Percentiles rank a stretch among this genome's conserved stretches.
Conservation (phyloP, 148 eudicot genomes). For the Dysphania ambrosioides region DNA sequence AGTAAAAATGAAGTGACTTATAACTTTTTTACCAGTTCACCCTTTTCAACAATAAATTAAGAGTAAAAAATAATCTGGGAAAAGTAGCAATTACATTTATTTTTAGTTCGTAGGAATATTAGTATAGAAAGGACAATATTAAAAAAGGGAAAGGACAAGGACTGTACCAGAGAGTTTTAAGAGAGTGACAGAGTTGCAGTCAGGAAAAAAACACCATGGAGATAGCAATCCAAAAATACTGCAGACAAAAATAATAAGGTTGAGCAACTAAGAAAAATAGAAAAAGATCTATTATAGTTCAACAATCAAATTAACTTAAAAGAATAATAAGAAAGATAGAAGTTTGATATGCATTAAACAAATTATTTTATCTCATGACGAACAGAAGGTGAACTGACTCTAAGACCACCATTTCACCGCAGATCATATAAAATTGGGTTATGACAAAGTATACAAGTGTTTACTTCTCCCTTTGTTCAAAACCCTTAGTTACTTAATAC, state of each 20-base stretch:
- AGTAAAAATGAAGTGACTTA: neutral
- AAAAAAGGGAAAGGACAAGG: slow-evolving; percentile 7
- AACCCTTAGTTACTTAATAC: too few species aligned
- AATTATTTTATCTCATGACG: too few species aligned
- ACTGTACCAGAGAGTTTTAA: slow-evolving; percentile 72
- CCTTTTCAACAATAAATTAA: neutral
- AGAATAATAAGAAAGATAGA: slow-evolving; percentile 1
- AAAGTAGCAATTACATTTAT: neutral
- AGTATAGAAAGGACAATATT: neutral
- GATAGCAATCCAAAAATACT: slow-evolving; percentile 90
- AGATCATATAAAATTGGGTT: neutral
- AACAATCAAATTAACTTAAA: neutral
- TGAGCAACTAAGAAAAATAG: slow-evolving; percentile 21
- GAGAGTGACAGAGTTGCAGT: slow-evolving; percentile 68
- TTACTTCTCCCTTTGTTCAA: neutral
- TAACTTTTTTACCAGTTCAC: neutral
- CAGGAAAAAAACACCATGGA: slow-evolving; percentile 81
- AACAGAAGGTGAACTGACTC: neutral
- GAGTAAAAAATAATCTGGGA: neutral
- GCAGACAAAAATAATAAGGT: slow-evolving; percentile 25
- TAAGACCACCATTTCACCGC: too few species aligned
- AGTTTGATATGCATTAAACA: too few species aligned
- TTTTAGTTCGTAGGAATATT: neutral
- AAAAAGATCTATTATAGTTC: neutral
- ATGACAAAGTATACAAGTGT: neutral